Evolutionary conservation across 768 basidiomycete genomes (phyloP).

Genomic region (Podaxis pistillaris): DNA sequence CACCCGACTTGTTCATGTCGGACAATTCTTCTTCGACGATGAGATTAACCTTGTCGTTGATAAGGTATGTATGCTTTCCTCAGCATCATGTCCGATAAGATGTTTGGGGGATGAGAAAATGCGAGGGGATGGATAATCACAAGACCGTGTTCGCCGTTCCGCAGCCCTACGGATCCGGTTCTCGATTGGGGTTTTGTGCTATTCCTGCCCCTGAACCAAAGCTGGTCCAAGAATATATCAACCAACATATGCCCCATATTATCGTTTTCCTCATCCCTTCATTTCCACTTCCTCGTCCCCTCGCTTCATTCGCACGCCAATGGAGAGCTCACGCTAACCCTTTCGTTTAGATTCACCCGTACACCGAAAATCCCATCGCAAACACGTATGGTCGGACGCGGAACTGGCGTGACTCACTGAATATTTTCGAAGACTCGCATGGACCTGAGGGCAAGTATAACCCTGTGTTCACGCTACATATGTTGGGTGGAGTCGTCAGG

Average conservation of each 20-base stretch:
- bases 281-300: not conserved
- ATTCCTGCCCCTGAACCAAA: not conserved
- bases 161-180: not conserved
- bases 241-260: not conserved
- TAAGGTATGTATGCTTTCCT: slow-evolving; percentile 30
- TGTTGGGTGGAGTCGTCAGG: slow-evolving; percentile 47
- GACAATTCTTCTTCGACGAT: slow-evolving; percentile 60
- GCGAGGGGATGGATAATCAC: no score
- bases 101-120: no score
- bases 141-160: no score
- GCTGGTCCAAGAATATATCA: not conserved
- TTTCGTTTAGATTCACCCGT: slow-evolving; percentile 46
- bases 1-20: slow-evolving; percentile 43
- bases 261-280: not conserved
- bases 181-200: not conserved
- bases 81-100: not conserved
- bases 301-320: not conserved
- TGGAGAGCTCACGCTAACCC: not conserved
- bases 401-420: slow-evolving; percentile 52
- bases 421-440: slow-evolving; percentile 51
- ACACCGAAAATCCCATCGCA: slow-evolving; percentile 47
- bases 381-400: slow-evolving; percentile 46
- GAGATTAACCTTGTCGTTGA: slow-evolving; percentile 47
- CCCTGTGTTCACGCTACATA: slow-evolving; percentile 49
- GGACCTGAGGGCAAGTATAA: slow-evolving; percentile 50